These are phyloP conservation scores for Ceratocystis cubensis DNA, from an alignment of 2,329 filamentous ascomycete genomes.

Conservation along the genomic window DNA sequence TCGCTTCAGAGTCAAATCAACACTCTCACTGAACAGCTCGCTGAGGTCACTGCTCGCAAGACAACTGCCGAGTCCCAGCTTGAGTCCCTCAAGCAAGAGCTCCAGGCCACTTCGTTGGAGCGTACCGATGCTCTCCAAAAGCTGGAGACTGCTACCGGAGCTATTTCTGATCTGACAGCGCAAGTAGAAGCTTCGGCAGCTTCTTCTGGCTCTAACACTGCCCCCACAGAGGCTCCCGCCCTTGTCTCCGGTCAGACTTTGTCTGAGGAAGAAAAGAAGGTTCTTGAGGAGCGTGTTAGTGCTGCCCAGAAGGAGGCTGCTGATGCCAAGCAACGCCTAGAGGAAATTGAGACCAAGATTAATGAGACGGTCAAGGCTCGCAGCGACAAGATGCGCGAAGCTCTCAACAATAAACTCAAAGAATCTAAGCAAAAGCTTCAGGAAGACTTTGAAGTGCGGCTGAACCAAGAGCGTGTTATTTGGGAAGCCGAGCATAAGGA, in stretches of 20 bases:
- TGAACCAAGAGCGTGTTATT: slow-evolving; percentile 52
- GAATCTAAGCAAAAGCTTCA: slow-evolving; percentile 47
- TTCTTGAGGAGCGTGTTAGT: slow-evolving; percentile 49
- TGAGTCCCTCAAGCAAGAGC: slow-evolving; percentile 39
- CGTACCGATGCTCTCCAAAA: slow-evolving; percentile 57
- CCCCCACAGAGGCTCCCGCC: slow-evolving; percentile 22
- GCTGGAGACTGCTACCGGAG: slow-evolving; percentile 47
- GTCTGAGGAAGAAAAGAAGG: slow-evolving; percentile 46
- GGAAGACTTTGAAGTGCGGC: slow-evolving; percentile 36
- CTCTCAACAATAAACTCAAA: slow-evolving; percentile 56
- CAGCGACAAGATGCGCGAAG: slow-evolving; percentile 56
- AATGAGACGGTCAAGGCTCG: slow-evolving; percentile 49
- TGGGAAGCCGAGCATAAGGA: slow-evolving; percentile 42
- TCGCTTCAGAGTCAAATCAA: slow-evolving; percentile 21
- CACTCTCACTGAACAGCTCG: slow-evolving; percentile 39
- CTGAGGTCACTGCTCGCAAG: slow-evolving; percentile 26
- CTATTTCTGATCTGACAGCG: slow-evolving; percentile 48
- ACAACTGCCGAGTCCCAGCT: slow-evolving; percentile 13
- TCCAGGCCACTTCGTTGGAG: slow-evolving; percentile 53
- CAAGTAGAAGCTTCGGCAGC: slow-evolving; percentile 50
- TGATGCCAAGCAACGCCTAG: slow-evolving; percentile 51
- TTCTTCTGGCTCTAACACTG: slow-evolving; percentile 23
- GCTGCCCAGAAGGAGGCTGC: slow-evolving; percentile 48
- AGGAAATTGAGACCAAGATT: slow-evolving; percentile 51
- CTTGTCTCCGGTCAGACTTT: slow-evolving; percentile 25